Percentiles rank a stretch among this genome's conserved stretches.
phyloP scores from a whole-genome alignment of 2,329 filamentous ascomycete genomes.

The Fusarium solani-melongenae region DNA sequence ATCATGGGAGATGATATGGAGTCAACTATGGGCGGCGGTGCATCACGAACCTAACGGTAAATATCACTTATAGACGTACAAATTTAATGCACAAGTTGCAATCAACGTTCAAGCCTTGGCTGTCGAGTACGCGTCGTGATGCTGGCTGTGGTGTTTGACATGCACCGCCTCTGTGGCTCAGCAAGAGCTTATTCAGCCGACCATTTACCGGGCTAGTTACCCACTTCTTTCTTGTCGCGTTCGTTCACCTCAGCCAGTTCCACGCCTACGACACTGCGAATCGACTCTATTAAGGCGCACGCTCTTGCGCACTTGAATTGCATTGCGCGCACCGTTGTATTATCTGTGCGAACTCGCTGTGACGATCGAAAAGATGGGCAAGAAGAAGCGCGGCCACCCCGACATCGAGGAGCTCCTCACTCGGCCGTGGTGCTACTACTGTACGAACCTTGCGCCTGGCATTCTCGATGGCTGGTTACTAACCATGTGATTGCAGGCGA shows the following conservation, averaged over 20 bases:
- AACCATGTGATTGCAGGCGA: constrained; percentile 65
- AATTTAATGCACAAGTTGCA: constrained; percentile 15
- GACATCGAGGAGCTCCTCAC: constrained; percentile 88
- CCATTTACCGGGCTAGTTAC: constrained; percentile 42
- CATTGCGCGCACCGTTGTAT: constrained; percentile 12
- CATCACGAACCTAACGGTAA: constrained; percentile 12
- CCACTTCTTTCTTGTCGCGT: constrained; percentile 43
- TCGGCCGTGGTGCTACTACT: constrained; percentile 98
- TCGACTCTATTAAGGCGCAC: constrained; percentile 28
- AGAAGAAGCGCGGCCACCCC: constrained; percentile 89
- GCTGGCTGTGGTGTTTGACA: background rate
- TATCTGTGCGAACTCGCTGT: background rate
- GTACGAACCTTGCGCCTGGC: constrained; percentile 55
- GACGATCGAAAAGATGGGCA: constrained; percentile 70
- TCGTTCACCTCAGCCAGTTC: constrained; percentile 31
- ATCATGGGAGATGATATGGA: background rate
- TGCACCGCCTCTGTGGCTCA: background rate
- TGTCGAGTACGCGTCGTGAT: background rate
- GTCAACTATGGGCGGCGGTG: background rate
- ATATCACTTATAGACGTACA: constrained; percentile 32
- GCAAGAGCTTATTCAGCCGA: constrained; percentile 32
- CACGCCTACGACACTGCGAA: constrained; percentile 35
- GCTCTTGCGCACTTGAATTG: constrained; percentile 18
- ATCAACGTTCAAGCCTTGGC: background rate
- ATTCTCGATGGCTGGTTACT: constrained; percentile 36